Percentiles rank a stretch among this genome's conserved stretches.
Evolutionary conservation across 23 red algal genomes (phyloP).

Genomic region (Gracilariopsis chorda): DNA sequence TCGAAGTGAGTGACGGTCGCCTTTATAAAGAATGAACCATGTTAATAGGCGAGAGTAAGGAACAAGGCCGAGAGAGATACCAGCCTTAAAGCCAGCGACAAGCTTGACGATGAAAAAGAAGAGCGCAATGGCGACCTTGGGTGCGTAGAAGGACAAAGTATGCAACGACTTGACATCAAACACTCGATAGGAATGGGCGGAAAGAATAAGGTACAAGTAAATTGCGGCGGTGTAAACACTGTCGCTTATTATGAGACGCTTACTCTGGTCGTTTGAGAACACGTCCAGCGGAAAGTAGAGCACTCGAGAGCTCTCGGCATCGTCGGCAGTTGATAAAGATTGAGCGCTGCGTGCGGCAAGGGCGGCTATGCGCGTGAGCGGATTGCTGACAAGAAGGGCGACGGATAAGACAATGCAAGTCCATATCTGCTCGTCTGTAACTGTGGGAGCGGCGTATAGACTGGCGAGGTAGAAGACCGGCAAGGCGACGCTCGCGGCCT

Average conservation of each 20-base stretch:
- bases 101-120: constrained; percentile 51
- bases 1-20: neutral
- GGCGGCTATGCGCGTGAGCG: constrained; percentile 30
- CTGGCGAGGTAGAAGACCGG: constrained; percentile 42
- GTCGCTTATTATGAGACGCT: constrained; percentile 45
- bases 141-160: constrained; percentile 50
- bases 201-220: constrained; percentile 66
- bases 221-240: constrained; percentile 56
- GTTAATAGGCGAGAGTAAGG: constrained; percentile 61
- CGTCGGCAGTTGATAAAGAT: neutral
- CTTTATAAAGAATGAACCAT: constrained; percentile 30
- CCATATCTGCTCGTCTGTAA: constrained; percentile 80
- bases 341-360: neutral
- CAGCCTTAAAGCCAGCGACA: constrained; percentile 19
- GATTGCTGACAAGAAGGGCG: constrained; percentile 55
- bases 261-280: constrained; percentile 3
- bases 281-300: neutral
- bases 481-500: constrained; percentile 39
- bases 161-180: constrained; percentile 25
- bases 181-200: constrained; percentile 71
- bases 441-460: neutral
- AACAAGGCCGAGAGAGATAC: constrained; percentile 63
- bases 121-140: constrained; percentile 42
- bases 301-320: neutral
- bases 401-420: constrained; percentile 54